Evolutionary conservation across 208 protist genomes (phyloP).

Genomic region (Trypanosoma avium): DNA sequence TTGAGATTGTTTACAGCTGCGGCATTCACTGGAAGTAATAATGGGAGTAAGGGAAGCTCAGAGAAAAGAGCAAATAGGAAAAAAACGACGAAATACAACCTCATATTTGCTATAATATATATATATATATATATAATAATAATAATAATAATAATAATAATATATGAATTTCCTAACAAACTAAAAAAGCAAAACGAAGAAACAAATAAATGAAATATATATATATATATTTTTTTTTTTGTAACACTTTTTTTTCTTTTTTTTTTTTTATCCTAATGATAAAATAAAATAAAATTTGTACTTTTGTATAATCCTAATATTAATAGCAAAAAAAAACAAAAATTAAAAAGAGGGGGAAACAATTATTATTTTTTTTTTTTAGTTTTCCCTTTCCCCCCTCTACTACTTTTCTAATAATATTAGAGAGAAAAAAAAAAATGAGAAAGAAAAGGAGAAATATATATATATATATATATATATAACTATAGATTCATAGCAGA

Average conservation of each 20-base stretch:
- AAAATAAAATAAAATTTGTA: conserved; percentile 1
- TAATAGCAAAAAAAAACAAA: neutral
- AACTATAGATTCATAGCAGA: too few species aligned
- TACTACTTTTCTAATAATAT: too few species aligned
- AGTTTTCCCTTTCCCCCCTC: too few species aligned
- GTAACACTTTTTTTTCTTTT: neutral
- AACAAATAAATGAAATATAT: neutral
- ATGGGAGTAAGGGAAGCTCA: neutral
- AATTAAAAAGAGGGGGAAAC: too few species aligned
- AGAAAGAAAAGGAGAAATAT: neutral
- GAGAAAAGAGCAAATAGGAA: conserved; percentile 3
- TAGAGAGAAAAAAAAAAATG: conserved; percentile 1
- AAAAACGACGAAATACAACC: neutral
- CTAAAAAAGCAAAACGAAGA: neutral
- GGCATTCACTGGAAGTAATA: too few species aligned
- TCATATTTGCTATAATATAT: neutral
- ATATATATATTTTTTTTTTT: conserved; percentile 1
- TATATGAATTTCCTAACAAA: neutral
- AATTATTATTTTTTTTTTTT: too few species aligned
- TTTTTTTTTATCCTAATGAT: too few species aligned
- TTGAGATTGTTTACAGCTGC: too few species aligned
- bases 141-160: conserved; percentile 6
- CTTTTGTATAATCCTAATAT: neutral
- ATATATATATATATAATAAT: neutral
- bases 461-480: neutral